Conservation (phyloP, 2,329 filamentous ascomycete species). For the Venturia aucupariae region DNA sequence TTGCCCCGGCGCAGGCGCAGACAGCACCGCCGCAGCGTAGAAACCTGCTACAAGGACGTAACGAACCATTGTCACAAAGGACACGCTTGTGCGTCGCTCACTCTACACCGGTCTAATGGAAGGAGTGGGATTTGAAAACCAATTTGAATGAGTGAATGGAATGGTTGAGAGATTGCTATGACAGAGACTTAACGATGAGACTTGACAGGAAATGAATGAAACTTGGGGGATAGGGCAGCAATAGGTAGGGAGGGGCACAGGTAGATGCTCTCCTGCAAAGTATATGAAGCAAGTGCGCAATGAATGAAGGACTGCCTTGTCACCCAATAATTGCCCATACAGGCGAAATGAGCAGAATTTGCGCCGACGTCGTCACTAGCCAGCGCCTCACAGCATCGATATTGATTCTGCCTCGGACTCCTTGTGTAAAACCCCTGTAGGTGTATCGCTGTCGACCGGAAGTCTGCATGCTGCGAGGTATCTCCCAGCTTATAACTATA, state of each 20-base stretch:
- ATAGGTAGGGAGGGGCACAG: not conserved
- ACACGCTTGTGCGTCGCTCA: not conserved
- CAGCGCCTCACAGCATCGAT: not conserved
- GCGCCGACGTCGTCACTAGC: not conserved
- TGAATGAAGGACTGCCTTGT: not conserved
- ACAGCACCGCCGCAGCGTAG: constrained; percentile 6
- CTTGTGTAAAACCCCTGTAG: not conserved
- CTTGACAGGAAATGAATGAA: not conserved
- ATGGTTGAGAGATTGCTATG: too few species aligned
- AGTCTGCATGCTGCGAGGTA: not conserved
- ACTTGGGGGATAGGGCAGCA: not conserved
- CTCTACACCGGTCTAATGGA: not conserved
- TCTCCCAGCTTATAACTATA: not conserved
- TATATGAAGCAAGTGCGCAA: constrained; percentile 4
- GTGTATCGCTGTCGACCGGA: not conserved
- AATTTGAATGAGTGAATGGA: not conserved
- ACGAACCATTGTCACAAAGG: not conserved
- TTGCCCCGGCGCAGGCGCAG: constrained; percentile 9
- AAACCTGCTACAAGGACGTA: constrained; percentile 4
- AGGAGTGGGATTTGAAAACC: not conserved
- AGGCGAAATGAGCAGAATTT: not conserved
- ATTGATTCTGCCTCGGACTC: not conserved
- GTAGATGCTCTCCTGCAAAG: not conserved
- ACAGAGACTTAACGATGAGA: too few species aligned
- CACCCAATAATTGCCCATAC: not conserved